Evolutionary conservation across 768 basidiomycete genomes (phyloP).

Genomic region (Agaricus blazei): DNA sequence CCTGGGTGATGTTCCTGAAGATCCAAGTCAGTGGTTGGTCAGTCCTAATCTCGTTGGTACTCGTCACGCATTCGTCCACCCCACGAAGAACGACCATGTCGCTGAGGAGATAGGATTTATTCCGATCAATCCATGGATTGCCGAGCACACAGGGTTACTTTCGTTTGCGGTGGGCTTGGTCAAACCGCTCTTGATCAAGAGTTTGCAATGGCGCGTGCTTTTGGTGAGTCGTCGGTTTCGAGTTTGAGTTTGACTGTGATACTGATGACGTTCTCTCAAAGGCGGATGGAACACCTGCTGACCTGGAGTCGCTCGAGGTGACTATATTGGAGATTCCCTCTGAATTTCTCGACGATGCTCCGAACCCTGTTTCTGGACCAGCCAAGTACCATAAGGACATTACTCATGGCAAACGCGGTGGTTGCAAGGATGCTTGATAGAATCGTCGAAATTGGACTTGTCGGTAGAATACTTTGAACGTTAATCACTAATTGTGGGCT

Average conservation of each 20-base stretch:
- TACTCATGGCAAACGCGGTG: neutral
- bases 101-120: constrained; percentile 38
- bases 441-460: neutral
- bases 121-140: constrained; percentile 29
- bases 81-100: constrained; percentile 27
- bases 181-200: constrained; percentile 28
- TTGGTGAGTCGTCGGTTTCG: constrained; percentile 13
- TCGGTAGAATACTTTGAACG: too few species aligned
- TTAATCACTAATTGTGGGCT: too few species aligned
- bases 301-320: neutral
- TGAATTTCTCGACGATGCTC: neutral
- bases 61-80: constrained; percentile 37
- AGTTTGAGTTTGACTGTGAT: neutral
- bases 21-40: constrained; percentile 31
- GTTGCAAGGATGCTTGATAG: neutral
- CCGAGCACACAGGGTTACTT: constrained; percentile 16
- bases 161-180: constrained; percentile 28
- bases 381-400: neutral
- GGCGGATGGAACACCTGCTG: neutral
- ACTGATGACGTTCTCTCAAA: neutral
- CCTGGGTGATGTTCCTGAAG: constrained; percentile 35
- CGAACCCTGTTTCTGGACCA: neutral
- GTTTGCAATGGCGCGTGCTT: constrained; percentile 34
- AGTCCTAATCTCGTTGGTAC: constrained; percentile 36
- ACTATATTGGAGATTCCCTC: neutral